Conservation (phyloP, 1,284 basidiomycete species). For the Cryptococcus sp. region DNA sequence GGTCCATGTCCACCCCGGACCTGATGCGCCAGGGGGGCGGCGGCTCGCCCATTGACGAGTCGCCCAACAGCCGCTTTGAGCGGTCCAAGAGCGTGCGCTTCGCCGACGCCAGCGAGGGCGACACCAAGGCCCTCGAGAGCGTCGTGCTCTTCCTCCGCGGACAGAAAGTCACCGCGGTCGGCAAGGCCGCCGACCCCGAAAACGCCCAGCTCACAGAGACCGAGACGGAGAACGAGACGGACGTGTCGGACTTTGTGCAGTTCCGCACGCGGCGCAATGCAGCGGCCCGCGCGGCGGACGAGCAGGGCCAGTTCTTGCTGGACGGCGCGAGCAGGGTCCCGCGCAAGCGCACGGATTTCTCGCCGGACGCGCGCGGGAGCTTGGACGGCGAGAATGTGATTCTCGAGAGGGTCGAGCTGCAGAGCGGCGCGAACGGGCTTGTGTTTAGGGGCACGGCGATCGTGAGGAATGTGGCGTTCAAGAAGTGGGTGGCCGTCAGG, state of each 20-base stretch:
- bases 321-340: slow-evolving; percentile 41
- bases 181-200: slow-evolving; percentile 39
- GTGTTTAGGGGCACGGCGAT: slow-evolving; percentile 52
- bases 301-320: slow-evolving; percentile 31
- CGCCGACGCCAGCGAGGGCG: slow-evolving; percentile 37
- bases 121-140: slow-evolving; percentile 42
- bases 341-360: slow-evolving; percentile 46
- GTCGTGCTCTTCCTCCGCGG: slow-evolving; percentile 49
- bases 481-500: slow-evolving; percentile 55
- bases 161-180: slow-evolving; percentile 48
- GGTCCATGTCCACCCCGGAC: slow-evolving; percentile 50
- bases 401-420: slow-evolving; percentile 46
- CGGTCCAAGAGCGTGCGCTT: slow-evolving; percentile 49
- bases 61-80: slow-evolving; percentile 30
- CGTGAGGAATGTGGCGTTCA: slow-evolving; percentile 55
- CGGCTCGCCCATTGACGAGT: slow-evolving; percentile 24
- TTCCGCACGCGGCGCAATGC: slow-evolving; percentile 46
- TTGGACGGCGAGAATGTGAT: slow-evolving; percentile 43
- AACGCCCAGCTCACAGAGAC: slow-evolving; percentile 38
- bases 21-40: slow-evolving; percentile 32
- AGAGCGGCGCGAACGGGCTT: slow-evolving; percentile 27
- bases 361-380: slow-evolving; percentile 37
- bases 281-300: slow-evolving; percentile 30
- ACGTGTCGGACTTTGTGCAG: slow-evolving; percentile 46
- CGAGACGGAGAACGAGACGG: slow-evolving; percentile 47